Conservation (phyloP, 164 flowering plant genomes). For the Saururus chinensis region DNA sequence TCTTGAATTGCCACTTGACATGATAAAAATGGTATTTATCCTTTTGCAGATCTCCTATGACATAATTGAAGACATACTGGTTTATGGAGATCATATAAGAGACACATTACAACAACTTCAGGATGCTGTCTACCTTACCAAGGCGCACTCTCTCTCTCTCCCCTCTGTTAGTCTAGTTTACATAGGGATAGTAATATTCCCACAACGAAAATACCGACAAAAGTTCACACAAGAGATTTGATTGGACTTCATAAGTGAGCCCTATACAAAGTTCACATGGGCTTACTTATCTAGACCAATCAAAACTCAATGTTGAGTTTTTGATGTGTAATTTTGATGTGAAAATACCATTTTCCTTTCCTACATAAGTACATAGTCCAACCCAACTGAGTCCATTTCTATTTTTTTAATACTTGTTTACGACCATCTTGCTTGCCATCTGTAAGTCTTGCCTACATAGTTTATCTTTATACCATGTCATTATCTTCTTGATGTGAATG, state of each 20-base stretch:
- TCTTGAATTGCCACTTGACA: not conserved
- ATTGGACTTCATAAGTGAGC: too few relatives aligned
- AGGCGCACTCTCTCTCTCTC: constrained; percentile 31
- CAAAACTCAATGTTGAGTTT: too few relatives aligned
- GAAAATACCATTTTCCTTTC: too few relatives aligned
- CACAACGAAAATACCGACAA: too few relatives aligned
- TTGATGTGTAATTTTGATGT: too few relatives aligned
- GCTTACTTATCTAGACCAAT: too few relatives aligned
- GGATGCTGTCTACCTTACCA: constrained; percentile 84
- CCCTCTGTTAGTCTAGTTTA: not conserved
- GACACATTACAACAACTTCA: constrained; percentile 83
- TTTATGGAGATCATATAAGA: constrained; percentile 69
- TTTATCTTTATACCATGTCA: not conserved
- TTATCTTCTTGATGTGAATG: not conserved
- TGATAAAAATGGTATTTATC: not conserved
- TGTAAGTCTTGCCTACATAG: too few relatives aligned
- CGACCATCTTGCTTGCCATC: not conserved
- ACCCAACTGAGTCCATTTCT: too few relatives aligned
- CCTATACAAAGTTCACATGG: too few relatives aligned
- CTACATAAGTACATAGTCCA: too few relatives aligned
- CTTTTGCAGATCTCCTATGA: constrained; percentile 61
- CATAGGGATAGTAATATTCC: too few relatives aligned
- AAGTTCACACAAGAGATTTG: too few relatives aligned
- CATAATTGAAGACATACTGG: constrained; percentile 69
- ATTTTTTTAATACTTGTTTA: not conserved